Base-by-base conservation (phyloP, 2,329 filamentous ascomycete species). In the Aspergillus flavus region DNA sequence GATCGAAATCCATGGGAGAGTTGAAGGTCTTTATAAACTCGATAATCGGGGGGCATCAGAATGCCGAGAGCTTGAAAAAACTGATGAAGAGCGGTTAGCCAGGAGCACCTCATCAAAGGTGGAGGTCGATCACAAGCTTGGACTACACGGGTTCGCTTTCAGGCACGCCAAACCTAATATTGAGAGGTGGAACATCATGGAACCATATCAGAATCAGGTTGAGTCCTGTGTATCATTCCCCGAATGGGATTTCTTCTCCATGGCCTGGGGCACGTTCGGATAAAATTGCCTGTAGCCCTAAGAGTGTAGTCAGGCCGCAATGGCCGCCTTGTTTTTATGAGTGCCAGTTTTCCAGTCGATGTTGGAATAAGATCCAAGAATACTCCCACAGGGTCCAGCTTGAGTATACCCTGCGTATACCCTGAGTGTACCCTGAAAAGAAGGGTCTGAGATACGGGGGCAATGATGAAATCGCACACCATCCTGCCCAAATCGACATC, bases 381-480 rank as follows among this genome's bases (percentile, higher is more conserved):
- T 55, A 26, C 30, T 7, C 34, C 28, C 26, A 45, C 36, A 7
- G 26, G 36, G 58, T 28, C 34, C 32, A 52, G 10, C 9, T 19
- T 28, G 48, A 46, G 34, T 39, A 36, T 41, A 23, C n/a, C 10
- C n/a, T 23, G 52, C 21, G 19, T 12, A 39, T 34, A 21, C 48
- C 26, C 26, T 52, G 28, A 7, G 26, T 9, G 26, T 23, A 23
- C 23, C 23, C 46, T 50, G 23, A 32, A 28, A 19, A 28, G 12
- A 52, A n/a, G 28, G 28, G 21, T 23, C 16, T 41, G n/a, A 19
- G 16, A 41, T 39, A n/a, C 23, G 16, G 26, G 14, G 58, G n/a
- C 19, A n/a, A 55, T 54, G 48, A 54, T 45, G 50, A 46, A 55
- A 54, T 60, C 36, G 58, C 58, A 54, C 58, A 55, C 52, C 58